phyloP scores from a whole-genome alignment of 1,284 basidiomycete species.

The Pseudozyma sp. region DNA sequence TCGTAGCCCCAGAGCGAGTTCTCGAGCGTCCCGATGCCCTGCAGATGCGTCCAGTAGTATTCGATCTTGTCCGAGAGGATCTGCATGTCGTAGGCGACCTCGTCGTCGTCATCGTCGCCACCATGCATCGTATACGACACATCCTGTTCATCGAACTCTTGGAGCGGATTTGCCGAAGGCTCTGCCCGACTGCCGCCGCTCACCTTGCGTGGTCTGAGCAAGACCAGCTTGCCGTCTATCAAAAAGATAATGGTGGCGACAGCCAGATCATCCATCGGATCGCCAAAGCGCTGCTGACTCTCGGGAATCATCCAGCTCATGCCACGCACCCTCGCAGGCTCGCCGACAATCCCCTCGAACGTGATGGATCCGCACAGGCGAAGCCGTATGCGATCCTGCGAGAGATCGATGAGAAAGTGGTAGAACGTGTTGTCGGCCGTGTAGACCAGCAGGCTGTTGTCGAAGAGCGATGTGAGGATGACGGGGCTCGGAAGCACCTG shows the following conservation, averaged over 20 bases:
- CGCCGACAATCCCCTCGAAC: slow-evolving; percentile 88
- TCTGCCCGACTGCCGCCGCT: slow-evolving; percentile 5
- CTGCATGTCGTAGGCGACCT: slow-evolving; percentile 97
- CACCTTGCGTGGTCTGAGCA: slow-evolving; percentile 74
- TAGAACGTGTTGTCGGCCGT: slow-evolving; percentile 94
- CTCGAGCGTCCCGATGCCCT: slow-evolving; percentile 89
- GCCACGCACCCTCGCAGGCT: slow-evolving; percentile 85
- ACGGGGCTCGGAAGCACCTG: slow-evolving; percentile 77
- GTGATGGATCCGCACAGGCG: slow-evolving; percentile 91
- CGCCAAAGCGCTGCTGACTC: slow-evolving; percentile 91
- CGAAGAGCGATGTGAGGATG: slow-evolving; percentile 78
- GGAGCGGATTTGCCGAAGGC: slow-evolving; percentile 6
- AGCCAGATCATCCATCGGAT: slow-evolving; percentile 90
- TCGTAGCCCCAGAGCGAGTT: slow-evolving; percentile 99
- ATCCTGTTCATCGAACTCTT: slow-evolving; percentile 26
- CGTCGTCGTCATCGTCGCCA: slow-evolving; percentile 72
- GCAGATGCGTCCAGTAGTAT: slow-evolving; percentile 97
- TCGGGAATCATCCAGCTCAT: slow-evolving; percentile 97
- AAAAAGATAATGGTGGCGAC: slow-evolving; percentile 96
- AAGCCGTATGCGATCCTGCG: slow-evolving; percentile 82
- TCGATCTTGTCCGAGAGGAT: slow-evolving; percentile 95
- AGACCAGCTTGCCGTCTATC: slow-evolving; percentile 89
- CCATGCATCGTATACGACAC: slow-evolving; percentile 8
- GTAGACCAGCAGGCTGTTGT: slow-evolving; percentile 96
- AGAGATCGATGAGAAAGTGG: slow-evolving; percentile 92